Evolutionary conservation across 768 basidiomycete genomes (phyloP), one percentile per base, ranked within the genome.

Genomic region (Amanita inopinata): DNA sequence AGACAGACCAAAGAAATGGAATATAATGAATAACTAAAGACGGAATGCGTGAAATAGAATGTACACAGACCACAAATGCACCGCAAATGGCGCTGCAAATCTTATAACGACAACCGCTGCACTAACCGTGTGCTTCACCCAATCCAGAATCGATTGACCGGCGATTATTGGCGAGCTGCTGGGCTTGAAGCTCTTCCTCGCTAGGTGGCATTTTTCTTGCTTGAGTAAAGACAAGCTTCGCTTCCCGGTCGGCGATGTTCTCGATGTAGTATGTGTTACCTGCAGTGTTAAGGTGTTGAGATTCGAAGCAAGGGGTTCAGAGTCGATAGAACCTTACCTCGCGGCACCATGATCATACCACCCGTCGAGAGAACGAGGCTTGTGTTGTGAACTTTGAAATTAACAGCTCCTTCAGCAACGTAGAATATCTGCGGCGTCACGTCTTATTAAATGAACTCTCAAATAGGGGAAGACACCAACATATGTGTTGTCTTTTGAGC

Each of bases 251-350:
- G 14, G 71, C 74, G 15, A 96, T 81, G 62, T 97, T 98, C 55
- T 86, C 76, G 53, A 98, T 89, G 46, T 78, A 77, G 58, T 98
- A 98, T 6, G 74, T 76, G 59, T 98, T 98, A 14, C 91, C 91
- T 92, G 50, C 1, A 47, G 17, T n/a, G 30, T 6, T 23, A 18
- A 19, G 5, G 12, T 36, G 7, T 4, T 12, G 24, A 24, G 20
- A 31, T 4, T 33, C 8, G 7, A 17, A 31, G 40, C 20, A 22
- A 20, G 14, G 33, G 19, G 9, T 12, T 19, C 25, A 35, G 45
- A 30, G 31, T 28, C 37, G 11, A 24, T 33, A 38, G 24, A 48
- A 28, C 4, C 69, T 51, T 49, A 85, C 91, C 92, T 68, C 92
- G 73, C 1, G 93, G 93, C 15, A 96, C 82, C 55, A 93, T 71